Evolutionary conservation across 1,284 basidiomycete species (phyloP).

Genomic region (Hypsizygus ulmarius): DNA sequence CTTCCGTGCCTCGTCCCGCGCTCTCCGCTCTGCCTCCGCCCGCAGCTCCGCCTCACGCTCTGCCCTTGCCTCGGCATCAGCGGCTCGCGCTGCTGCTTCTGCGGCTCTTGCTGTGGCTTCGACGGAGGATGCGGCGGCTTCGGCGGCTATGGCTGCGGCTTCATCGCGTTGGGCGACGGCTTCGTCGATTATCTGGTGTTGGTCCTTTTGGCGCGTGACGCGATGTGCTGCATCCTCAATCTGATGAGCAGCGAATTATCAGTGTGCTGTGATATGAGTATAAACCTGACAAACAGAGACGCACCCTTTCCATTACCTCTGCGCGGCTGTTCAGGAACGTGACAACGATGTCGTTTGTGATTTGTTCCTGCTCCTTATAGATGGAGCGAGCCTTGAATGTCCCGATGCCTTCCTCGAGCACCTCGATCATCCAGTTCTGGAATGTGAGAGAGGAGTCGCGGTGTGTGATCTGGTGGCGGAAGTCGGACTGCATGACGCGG

Average conservation of each 20-base stretch:
- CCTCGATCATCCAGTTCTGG: constrained; percentile 13
- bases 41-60: constrained; percentile 13
- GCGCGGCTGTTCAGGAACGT: constrained; percentile 10
- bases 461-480: constrained; percentile 11
- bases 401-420: constrained; percentile 2
- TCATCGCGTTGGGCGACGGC: constrained; percentile 12
- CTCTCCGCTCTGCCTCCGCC: constrained; percentile 15
- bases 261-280: background rate
- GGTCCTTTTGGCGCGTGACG: constrained; percentile 9
- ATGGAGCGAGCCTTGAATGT: constrained; percentile 9
- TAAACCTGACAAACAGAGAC: background rate
- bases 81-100: constrained; percentile 11
- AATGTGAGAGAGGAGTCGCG: constrained; percentile 11
- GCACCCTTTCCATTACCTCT: constrained; percentile 11
- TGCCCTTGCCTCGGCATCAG: constrained; percentile 15
- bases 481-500: constrained; percentile 15
- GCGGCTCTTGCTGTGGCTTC: constrained; percentile 14
- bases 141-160: constrained; percentile 10
- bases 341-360: constrained; percentile 8
- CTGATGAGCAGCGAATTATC: background rate
- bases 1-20: constrained; percentile 12
- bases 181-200: constrained; percentile 8
- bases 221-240: constrained; percentile 11
- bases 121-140: constrained; percentile 8
- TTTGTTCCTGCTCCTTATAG: constrained; percentile 12